These are phyloP conservation scores for Amphichorda felina DNA, from an alignment of 2,329 filamentous ascomycete genomes.

Conservation along the genomic window DNA sequence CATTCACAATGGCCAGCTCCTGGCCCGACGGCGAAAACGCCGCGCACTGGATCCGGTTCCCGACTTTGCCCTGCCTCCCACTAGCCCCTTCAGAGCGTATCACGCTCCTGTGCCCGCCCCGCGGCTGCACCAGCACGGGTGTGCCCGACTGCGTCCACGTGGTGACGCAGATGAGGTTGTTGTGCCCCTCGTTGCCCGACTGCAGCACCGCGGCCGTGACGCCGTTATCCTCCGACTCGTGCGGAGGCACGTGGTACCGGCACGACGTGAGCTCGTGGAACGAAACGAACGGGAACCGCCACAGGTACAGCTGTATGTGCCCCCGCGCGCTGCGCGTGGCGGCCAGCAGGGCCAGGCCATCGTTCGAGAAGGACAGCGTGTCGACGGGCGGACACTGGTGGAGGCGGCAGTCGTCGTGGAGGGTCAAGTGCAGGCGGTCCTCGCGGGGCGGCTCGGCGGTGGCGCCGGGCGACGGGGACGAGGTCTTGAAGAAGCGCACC, in stretches of 20 bases:
- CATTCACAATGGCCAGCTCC: slow-evolving; percentile 26
- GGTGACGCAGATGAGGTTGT: slow-evolving; percentile 22
- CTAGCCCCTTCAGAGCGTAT: slow-evolving; percentile 16
- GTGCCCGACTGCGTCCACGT: slow-evolving; percentile 29
- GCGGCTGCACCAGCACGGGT: slow-evolving; percentile 24
- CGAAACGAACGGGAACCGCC: slow-evolving; percentile 22
- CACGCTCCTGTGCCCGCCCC: slow-evolving; percentile 20
- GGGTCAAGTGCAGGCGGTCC: slow-evolving; percentile 19
- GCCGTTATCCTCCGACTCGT: slow-evolving; percentile 28
- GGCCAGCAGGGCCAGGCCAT: slow-evolving; percentile 24
- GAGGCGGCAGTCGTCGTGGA: slow-evolving; percentile 19
- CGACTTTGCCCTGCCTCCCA: slow-evolving; percentile 17
- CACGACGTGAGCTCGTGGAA: slow-evolving; percentile 22
- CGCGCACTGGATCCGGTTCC: slow-evolving; percentile 24
- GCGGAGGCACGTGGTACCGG: slow-evolving; percentile 23
- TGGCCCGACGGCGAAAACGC: slow-evolving; percentile 23
- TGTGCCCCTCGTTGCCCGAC: slow-evolving; percentile 13
- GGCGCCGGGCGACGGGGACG: slow-evolving; percentile 1
- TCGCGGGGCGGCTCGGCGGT: slow-evolving; percentile 20
- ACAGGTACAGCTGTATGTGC: slow-evolving; percentile 22
- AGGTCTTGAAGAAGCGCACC: slow-evolving; percentile 25
- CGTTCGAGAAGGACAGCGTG: slow-evolving; percentile 25
- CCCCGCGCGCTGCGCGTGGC: slow-evolving; percentile 22
- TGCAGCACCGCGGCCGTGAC: slow-evolving; percentile 23
- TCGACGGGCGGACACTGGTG: slow-evolving; percentile 26